Conservation (phyloP, 2,329 filamentous ascomycete genomes). For the Trichoderma aggressivum region DNA sequence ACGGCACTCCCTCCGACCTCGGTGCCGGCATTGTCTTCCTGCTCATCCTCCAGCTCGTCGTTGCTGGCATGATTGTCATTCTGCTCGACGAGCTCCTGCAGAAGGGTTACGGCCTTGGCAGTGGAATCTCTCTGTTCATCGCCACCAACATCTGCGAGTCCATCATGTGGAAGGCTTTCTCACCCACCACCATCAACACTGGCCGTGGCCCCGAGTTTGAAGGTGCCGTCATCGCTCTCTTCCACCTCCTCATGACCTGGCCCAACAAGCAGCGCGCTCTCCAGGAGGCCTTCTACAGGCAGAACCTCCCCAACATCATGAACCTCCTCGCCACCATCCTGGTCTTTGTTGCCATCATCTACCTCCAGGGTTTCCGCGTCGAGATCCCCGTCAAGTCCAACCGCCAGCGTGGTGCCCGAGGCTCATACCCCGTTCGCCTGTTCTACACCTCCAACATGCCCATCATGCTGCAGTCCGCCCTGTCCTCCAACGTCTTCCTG, state of each 20-base stretch:
- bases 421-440: conserved; percentile 95
- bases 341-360: conserved; percentile 97
- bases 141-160: conserved; percentile 99
- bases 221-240: conserved; percentile 94
- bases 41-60: conserved; percentile 94
- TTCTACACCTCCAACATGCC: conserved; percentile 99
- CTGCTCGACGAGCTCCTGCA: conserved; percentile 98
- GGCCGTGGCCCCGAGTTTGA: conserved; percentile 98
- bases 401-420: conserved; percentile 96
- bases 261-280: conserved; percentile 98
- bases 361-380: conserved; percentile 98
- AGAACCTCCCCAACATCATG: conserved; percentile 99
- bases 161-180: conserved; percentile 99
- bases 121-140: conserved; percentile 98
- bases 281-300: conserved; percentile 97
- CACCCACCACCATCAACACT: conserved; percentile 98
- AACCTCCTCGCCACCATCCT: conserved; percentile 90
- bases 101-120: conserved; percentile 98
- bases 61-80: conserved; percentile 97
- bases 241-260: conserved; percentile 98
- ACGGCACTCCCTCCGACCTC: conserved; percentile 93
- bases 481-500: conserved; percentile 98
- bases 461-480: conserved; percentile 98
- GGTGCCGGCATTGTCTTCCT: conserved; percentile 98
- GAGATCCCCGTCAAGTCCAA: conserved; percentile 99